Evolutionary conservation across 768 basidiomycete genomes (phyloP).

Genomic region (Russula ochroleuca): DNA sequence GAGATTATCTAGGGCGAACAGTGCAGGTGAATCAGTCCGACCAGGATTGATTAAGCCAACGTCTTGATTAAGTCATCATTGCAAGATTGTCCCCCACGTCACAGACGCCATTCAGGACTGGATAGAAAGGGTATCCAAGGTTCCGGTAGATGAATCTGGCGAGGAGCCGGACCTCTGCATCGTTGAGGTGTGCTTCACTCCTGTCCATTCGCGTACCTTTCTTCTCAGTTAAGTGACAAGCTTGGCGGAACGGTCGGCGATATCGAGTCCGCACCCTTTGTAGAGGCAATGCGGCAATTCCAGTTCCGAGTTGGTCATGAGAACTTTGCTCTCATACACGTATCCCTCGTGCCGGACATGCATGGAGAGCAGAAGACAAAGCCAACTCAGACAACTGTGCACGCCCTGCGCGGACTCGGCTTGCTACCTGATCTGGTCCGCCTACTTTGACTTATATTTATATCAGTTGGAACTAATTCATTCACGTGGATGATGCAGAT

Average conservation of each 20-base stretch:
- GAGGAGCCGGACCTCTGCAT: conserved; percentile 96
- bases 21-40: conserved; percentile 62
- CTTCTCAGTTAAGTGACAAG: conserved; percentile 38
- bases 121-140: conserved; percentile 91
- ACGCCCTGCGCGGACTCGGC: conserved; percentile 88
- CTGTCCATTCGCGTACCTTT: background rate
- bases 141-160: conserved; percentile 91
- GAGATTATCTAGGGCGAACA: conserved; percentile 92
- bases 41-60: background rate
- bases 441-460: conserved; percentile 11
- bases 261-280: conserved; percentile 96
- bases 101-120: conserved; percentile 98
- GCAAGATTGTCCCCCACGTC: conserved; percentile 88
- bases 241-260: conserved; percentile 98
- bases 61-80: conserved; percentile 6
- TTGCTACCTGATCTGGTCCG: conserved; percentile 87
- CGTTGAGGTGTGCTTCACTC: conserved; percentile 63
- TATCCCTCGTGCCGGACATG: conserved; percentile 97
- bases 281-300: conserved; percentile 99
- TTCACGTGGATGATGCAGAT: conserved; percentile 49
- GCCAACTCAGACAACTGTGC: conserved; percentile 95
- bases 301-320: conserved; percentile 96
- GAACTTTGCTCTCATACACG: conserved; percentile 95
- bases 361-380: conserved; percentile 99
- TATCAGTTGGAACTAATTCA: conserved; percentile 8